Base-by-base conservation (phyloP, 2,329 filamentous ascomycete species). In the Xylaria sp. region DNA sequence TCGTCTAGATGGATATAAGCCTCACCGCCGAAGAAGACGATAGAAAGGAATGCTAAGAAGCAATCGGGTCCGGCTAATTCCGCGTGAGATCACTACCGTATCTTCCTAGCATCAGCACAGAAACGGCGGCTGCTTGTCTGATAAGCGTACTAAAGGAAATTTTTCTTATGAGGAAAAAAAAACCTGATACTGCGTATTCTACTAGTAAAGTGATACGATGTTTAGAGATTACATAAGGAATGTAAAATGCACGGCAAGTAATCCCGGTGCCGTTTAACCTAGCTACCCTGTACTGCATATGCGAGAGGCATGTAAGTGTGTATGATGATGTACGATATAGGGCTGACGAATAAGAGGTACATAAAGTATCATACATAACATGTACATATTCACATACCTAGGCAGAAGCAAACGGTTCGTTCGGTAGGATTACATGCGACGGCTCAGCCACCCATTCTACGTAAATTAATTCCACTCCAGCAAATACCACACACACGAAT, bases 201-300 rank as follows among this genome's bases (percentile, higher is more conserved):
- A 15, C 42, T 54, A 56, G 48, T 46, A 64, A 64, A 42, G 48
- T 67, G 6, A 59, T 64, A 33, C 54, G 15, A 33, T 15, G 23
- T 59, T 36, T 5, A 36, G n/a, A 6, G 23, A 63, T 59, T 17
- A 56, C 23, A 15, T 20, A 49, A 28, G 11, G 20, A 7, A 33
- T 10, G 15, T 20, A 36, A 46, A 36, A 42, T 56, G 60, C 42
- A 60, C 28, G 40, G 49, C 10, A 38, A n/a, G 36, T 54, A 44
- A 46, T 49, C 46, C 48, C 44, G 44, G 46, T 3, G 51, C 36
- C 53, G 36, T 38, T 53, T 17, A 38, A 48, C 15, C 13, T 28
- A 44, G 9, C 31, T 23, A 46, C 31, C 60, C 33, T 53, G 54
- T 36, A 59, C 57, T 51, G 60, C 60, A 64, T 64, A 67, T 67